These are phyloP conservation scores for Grifola frondosa DNA, from an alignment of 1,284 basidiomycete genomes.

Conservation along the genomic window DNA sequence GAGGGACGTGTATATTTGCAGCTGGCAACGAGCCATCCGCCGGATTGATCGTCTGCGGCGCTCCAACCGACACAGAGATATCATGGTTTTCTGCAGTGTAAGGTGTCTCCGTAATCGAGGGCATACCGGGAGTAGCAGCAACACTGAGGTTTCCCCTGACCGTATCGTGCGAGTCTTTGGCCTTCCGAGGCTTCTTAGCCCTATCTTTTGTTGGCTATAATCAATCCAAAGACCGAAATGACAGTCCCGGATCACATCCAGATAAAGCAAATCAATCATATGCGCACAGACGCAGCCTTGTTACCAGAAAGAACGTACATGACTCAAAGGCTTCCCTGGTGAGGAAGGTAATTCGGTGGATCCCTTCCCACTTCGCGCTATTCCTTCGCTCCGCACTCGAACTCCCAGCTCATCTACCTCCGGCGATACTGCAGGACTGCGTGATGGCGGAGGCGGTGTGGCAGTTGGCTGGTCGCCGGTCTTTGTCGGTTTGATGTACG, in stretches of 20 bases:
- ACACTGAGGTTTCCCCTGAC: no score
- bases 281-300: slow-evolving; percentile 29
- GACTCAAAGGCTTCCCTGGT: slow-evolving; percentile 65
- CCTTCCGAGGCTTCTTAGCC: slow-evolving; percentile 61
- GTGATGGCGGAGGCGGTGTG: slow-evolving; percentile 21
- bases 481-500: slow-evolving; percentile 51
- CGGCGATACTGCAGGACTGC: slow-evolving; percentile 18
- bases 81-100: no score
- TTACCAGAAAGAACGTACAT: slow-evolving; percentile 81
- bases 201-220: slow-evolving; percentile 69
- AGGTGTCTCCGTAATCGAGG: no score
- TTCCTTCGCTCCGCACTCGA: slow-evolving; percentile 36
- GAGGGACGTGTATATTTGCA: no score
- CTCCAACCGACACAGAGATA: no score
- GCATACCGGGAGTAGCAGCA: background rate
- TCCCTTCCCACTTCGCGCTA: slow-evolving; percentile 19
- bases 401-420: slow-evolving; percentile 62
- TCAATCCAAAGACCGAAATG: slow-evolving; percentile 16
- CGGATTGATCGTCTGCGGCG: no score
- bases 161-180: slow-evolving; percentile 27
- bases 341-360: slow-evolving; percentile 36
- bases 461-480: slow-evolving; percentile 42
- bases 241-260: slow-evolving; percentile 22
- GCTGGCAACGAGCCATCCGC: no score
- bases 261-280: slow-evolving; percentile 30